Evolutionary conservation across 164 flowering plant species (phyloP).

Genomic region (Liquidambar formosana): DNA sequence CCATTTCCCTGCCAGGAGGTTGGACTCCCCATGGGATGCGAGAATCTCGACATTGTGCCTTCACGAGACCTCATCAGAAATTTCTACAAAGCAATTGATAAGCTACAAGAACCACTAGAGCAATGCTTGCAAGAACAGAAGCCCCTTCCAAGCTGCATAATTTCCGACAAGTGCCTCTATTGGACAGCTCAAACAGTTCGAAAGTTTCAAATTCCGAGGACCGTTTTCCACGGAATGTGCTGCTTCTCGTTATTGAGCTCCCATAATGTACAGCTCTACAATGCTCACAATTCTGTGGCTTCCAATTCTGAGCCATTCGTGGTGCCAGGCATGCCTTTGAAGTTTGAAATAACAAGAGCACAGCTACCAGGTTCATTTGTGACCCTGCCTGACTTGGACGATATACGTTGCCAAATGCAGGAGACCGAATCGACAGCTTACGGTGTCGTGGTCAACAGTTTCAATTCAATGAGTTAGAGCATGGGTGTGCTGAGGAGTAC

Average conservation of each 20-base stretch:
- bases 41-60: constrained; percentile 28
- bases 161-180: constrained; percentile 25
- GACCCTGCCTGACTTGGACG: background rate
- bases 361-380: constrained; percentile 9
- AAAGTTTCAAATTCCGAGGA: constrained; percentile 32
- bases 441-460: constrained; percentile 22
- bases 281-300: background rate
- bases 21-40: constrained; percentile 32
- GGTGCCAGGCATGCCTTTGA: constrained; percentile 35
- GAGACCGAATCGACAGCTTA: no score
- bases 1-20: no score
- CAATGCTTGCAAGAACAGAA: background rate
- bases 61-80: constrained; percentile 1
- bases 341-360: constrained; percentile 22
- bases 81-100: constrained; percentile 15
- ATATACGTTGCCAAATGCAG: background rate
- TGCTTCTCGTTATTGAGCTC: constrained; percentile 25
- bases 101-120: constrained; percentile 20
- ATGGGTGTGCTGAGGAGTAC: constrained; percentile 3
- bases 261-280: background rate
- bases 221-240: constrained; percentile 28
- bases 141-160: constrained; percentile 30
- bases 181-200: constrained; percentile 26
- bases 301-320: constrained; percentile 22
- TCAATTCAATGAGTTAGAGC: constrained; percentile 27